Base-by-base conservation (phyloP, 441 rosid species). In the Erodium chrysanthum region DNA sequence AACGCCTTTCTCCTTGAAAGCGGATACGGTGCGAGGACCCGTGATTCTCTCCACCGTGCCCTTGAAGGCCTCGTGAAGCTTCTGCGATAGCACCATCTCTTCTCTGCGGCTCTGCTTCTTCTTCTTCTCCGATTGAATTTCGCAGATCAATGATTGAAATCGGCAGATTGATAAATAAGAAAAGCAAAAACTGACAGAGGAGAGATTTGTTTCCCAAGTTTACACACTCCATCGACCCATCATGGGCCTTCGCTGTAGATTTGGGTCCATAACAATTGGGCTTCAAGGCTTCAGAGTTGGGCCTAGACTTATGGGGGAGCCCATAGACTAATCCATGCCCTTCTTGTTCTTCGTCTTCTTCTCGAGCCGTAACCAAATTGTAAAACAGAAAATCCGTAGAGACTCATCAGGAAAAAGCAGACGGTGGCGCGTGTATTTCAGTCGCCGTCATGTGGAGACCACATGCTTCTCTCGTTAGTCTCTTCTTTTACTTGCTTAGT, bases 1-100 rank as follows among this genome's bases (percentile, higher is more conserved):
- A 25, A 94, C 97, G 68, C 99, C 97, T 79, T 94, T 91, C 80
- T 90, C 97, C 76, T 90, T 94, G 70, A 94, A 94, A 63, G 97
- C 99, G 25, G 99, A 87, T 74, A 88, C 88, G 42, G 92, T 94
- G 68, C 99, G 96, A 0, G 88, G 94, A 52, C 92, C 90, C 40
- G 99, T 91, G 64, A 91, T 84, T 70, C 88, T 85, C 88, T 91
- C 97, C 5, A 91, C 96, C 14, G 97, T 90, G 59, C 99, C 99
- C 75, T 89, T 91, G 82, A 84, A 88, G 60, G 91, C 96, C 73
- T 84, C 97, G 56, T 91, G 96, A 73, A 94, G 74, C 87, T 76
- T 89, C 74, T 89, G 96, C 7, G 92, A 74, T 27, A 89, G 81
- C 46, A 76, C 89, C 94, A 83, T 93, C 31, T 29, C 48, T 56